Conservation (phyloP, 176 grass and related monocot genomes). For the Pontederia paniculata region DNA sequence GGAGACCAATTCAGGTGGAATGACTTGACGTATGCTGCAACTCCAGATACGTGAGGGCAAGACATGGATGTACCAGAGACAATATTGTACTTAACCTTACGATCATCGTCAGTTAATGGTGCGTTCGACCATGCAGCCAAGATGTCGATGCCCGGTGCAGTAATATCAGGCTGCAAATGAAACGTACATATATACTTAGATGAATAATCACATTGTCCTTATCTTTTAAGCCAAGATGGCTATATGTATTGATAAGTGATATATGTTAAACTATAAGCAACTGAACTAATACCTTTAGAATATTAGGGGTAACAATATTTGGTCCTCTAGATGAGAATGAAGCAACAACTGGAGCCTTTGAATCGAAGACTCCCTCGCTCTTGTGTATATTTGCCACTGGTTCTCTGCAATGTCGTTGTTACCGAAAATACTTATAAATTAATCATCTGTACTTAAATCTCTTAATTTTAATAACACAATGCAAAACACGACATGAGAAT, state of each 20-base stretch:
- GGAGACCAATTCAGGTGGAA: constrained; percentile 45
- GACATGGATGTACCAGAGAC: constrained; percentile 39
- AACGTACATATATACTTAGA: background rate
- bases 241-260: too few species aligned
- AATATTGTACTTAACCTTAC: constrained; percentile 19
- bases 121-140: constrained; percentile 29
- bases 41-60: constrained; percentile 20
- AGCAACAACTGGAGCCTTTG: constrained; percentile 18
- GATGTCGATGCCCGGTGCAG: constrained; percentile 36
- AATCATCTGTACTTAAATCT: too few species aligned
- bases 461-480: background rate
- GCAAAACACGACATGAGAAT: too few species aligned
- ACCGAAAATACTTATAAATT: too few species aligned
- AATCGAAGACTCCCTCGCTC: background rate
- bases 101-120: background rate
- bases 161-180: constrained; percentile 36
- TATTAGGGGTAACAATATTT: constrained; percentile 25
- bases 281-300: constrained; percentile 33
- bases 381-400: constrained; percentile 25
- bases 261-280: background rate
- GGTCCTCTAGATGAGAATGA: constrained; percentile 41
- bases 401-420: constrained; percentile 17
- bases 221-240: too few species aligned
- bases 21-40: constrained; percentile 33
- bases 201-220: too few species aligned